phyloP scores from a whole-genome alignment of 495 filamentous ascomycete genomes.

The Hypoxylon rickii region DNA sequence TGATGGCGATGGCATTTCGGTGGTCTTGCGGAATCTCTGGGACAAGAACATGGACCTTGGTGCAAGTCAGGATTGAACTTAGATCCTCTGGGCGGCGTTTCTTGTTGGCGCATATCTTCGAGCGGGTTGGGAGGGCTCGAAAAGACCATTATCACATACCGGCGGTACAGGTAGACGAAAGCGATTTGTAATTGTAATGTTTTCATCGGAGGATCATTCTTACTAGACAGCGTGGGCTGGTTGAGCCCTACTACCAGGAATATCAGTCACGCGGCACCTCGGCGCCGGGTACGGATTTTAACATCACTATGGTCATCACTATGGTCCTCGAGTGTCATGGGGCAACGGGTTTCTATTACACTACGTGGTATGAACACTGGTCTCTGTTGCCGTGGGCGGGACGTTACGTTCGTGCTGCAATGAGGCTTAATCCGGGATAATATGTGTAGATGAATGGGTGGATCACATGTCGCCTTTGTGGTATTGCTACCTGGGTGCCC shows the following conservation, averaged over 20 bases:
- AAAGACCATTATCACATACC: conserved; percentile 4
- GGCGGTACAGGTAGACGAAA: conserved; percentile 6
- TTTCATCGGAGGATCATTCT: background rate
- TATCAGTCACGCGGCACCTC: no score
- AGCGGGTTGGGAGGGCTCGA: conserved; percentile 9
- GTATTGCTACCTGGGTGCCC: no score
- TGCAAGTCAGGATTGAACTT: conserved; percentile 51
- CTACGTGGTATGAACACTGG: no score
- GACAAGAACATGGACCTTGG: conserved; percentile 58
- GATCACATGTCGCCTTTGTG: no score
- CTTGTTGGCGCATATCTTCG: conserved; percentile 10
- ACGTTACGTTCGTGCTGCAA: no score
- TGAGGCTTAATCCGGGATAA: no score
- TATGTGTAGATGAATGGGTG: no score
- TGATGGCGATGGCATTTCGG: conserved; percentile 49
- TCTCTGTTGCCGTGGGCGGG: no score
- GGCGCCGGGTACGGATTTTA: no score
- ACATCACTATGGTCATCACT: no score
- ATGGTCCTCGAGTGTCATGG: no score
- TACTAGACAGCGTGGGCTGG: background rate
- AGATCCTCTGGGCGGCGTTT: conserved; percentile 24
- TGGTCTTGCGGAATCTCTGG: conserved; percentile 57
- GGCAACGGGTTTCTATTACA: no score
- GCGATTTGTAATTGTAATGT: conserved; percentile 31
- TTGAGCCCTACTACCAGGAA: background rate